Conservation (phyloP, 495 filamentous ascomycete genomes). For the Lasiosphaeris hirsuta region DNA sequence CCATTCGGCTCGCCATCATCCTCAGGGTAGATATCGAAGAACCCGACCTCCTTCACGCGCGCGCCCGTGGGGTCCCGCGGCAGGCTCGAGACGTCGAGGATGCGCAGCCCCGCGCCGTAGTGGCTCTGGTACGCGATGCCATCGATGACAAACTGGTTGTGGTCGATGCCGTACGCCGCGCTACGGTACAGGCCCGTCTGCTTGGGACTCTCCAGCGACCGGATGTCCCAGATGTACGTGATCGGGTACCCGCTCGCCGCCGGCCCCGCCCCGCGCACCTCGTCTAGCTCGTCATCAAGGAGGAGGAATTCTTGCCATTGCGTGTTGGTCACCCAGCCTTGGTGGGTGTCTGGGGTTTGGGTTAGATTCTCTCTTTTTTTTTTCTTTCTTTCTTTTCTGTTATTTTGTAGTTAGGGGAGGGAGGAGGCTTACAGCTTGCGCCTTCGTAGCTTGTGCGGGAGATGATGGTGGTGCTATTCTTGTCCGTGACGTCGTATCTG, state of each 20-base stretch:
- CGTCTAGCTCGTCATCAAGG: constrained; percentile 56
- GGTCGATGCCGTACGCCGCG: constrained; percentile 44
- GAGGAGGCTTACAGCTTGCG: constrained; percentile 40
- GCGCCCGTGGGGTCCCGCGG: constrained; percentile 31
- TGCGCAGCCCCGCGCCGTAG: constrained; percentile 50
- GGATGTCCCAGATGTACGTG: constrained; percentile 55
- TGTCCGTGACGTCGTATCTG: constrained; percentile 53
- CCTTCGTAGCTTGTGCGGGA: constrained; percentile 52
- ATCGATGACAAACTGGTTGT: constrained; percentile 54
- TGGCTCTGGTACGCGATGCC: constrained; percentile 51
- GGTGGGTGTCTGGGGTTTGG: constrained; percentile 44
- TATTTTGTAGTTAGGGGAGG: not conserved
- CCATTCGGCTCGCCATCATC: constrained; percentile 44
- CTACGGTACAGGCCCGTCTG: constrained; percentile 51
- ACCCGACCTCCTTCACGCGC: constrained; percentile 46
- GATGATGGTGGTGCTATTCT: constrained; percentile 44
- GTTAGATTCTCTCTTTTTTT: too few relatives aligned
- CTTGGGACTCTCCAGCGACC: constrained; percentile 41
- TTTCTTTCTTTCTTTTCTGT: too few relatives aligned
- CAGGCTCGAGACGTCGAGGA: constrained; percentile 48
- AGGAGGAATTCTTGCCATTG: constrained; percentile 44
- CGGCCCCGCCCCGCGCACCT: constrained; percentile 39
- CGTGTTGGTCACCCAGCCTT: constrained; percentile 52
- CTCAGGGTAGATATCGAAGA: constrained; percentile 55
- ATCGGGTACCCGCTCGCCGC: constrained; percentile 41